Evolutionary conservation across 371 early-diverging fungal genomes (phyloP).

Genomic region (Syncephalastrum sp.): DNA sequence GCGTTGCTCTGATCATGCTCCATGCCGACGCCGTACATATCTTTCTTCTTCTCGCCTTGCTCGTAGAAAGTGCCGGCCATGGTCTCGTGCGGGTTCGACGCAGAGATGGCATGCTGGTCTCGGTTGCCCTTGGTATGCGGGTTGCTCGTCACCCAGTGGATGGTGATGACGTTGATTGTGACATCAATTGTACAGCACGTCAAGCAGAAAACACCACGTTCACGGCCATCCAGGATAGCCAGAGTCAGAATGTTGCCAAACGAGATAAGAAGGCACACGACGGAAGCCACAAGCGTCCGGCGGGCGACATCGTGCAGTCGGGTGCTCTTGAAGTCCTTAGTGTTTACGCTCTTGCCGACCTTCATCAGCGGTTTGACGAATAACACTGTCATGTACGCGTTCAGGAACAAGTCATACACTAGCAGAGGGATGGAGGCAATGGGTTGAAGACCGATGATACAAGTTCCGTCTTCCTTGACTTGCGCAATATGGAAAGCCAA

Average conservation of each 20-base stretch:
- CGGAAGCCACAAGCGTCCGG: slow-evolving; percentile 49
- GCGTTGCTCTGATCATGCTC: slow-evolving; percentile 11
- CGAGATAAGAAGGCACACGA: slow-evolving; percentile 45
- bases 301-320: slow-evolving; percentile 47
- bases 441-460: slow-evolving; percentile 48
- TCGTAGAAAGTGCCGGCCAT: slow-evolving; percentile 10
- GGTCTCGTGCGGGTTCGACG: slow-evolving; percentile 10
- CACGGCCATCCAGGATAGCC: slow-evolving; percentile 38
- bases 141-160: slow-evolving; percentile 52
- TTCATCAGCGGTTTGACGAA: slow-evolving; percentile 45
- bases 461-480: slow-evolving; percentile 35
- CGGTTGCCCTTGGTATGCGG: slow-evolving; percentile 5
- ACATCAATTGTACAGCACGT: slow-evolving; percentile 58
- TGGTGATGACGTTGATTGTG: slow-evolving; percentile 51
- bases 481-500: slow-evolving; percentile 42
- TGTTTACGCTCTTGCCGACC: slow-evolving; percentile 22
- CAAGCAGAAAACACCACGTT: slow-evolving; percentile 54
- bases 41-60: slow-evolving; percentile 7
- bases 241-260: slow-evolving; percentile 49
- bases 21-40: too few relatives aligned
- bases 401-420: slow-evolving; percentile 34
- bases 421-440: slow-evolving; percentile 44
- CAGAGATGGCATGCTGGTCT: slow-evolving; percentile 10
- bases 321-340: slow-evolving; percentile 36
- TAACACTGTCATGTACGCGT: slow-evolving; percentile 46